These are phyloP conservation scores for Malassezia vespertilionis DNA, from an alignment of 1,284 basidiomycete species.

Conservation along the genomic window DNA sequence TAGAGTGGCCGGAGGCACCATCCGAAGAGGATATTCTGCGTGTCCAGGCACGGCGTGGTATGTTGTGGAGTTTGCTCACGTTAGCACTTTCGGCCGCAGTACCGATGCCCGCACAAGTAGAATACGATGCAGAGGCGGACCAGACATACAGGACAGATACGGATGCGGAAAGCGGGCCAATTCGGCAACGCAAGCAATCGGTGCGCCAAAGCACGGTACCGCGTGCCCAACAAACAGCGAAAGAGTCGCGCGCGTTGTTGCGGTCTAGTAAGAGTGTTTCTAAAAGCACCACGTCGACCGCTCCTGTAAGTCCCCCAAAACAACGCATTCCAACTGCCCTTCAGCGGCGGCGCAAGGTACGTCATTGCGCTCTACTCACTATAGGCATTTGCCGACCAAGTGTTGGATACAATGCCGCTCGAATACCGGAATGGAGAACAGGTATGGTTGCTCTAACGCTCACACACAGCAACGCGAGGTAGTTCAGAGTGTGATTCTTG, in stretches of 20 bases:
- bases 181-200: too few species aligned
- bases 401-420: slow-evolving; percentile 68
- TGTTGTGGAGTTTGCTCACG: too few species aligned
- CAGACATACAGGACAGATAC: slow-evolving; percentile 42
- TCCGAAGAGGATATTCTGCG: not conserved
- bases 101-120: not conserved
- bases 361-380: slow-evolving; percentile 17
- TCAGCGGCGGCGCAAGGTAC: slow-evolving; percentile 54
- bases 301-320: too few species aligned
- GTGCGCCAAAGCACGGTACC: too few species aligned
- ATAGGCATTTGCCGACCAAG: slow-evolving; percentile 49
- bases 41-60: not conserved
- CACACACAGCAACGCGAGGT: slow-evolving; percentile 26
- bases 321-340: slow-evolving; percentile 5
- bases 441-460: too few species aligned
- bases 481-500: slow-evolving; percentile 37
- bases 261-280: too few species aligned
- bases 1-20: slow-evolving; percentile 69
- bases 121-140: slow-evolving; percentile 13
- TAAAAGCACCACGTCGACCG: too few species aligned
- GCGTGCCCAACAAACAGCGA: too few species aligned
- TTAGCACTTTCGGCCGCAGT: not conserved
- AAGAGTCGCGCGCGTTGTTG: too few species aligned
- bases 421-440: slow-evolving; percentile 81
- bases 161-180: slow-evolving; percentile 22